phyloP scores from a whole-genome alignment of 345 rosid species.

The Eucalyptus fibrosa region DNA sequence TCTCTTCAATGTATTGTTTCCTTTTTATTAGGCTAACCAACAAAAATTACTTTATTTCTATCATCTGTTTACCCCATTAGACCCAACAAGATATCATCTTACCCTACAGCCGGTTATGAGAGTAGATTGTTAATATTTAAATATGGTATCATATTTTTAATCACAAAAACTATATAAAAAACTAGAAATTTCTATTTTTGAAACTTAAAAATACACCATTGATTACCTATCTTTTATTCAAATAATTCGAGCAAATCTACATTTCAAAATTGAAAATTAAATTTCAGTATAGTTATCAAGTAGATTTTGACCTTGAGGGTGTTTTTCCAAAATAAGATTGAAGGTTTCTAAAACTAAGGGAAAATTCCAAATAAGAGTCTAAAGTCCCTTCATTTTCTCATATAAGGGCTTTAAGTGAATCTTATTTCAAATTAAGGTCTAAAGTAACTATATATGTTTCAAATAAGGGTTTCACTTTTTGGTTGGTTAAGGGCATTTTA shows the following conservation, averaged over 20 bases:
- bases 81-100: background rate
- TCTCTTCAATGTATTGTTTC: background rate
- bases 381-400: too few relatives aligned
- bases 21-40: background rate
- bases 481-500: too few relatives aligned
- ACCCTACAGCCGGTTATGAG: background rate
- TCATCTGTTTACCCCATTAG: background rate
- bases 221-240: too few relatives aligned
- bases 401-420: too few relatives aligned
- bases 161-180: background rate
- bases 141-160: background rate
- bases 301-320: too few relatives aligned
- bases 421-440: too few relatives aligned
- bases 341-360: too few relatives aligned
- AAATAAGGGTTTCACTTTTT: too few relatives aligned
- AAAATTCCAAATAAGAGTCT: fast-evolving
- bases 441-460: too few relatives aligned
- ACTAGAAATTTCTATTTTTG: background rate
- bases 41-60: background rate
- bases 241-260: fast-evolving
- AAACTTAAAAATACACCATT: background rate
- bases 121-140: background rate
- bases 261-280: too few relatives aligned
- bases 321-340: too few relatives aligned
- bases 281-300: too few relatives aligned